These are phyloP conservation scores for Pisolithus thermaeus DNA, from an alignment of 1,284 basidiomycete genomes.

Conservation along the genomic window DNA sequence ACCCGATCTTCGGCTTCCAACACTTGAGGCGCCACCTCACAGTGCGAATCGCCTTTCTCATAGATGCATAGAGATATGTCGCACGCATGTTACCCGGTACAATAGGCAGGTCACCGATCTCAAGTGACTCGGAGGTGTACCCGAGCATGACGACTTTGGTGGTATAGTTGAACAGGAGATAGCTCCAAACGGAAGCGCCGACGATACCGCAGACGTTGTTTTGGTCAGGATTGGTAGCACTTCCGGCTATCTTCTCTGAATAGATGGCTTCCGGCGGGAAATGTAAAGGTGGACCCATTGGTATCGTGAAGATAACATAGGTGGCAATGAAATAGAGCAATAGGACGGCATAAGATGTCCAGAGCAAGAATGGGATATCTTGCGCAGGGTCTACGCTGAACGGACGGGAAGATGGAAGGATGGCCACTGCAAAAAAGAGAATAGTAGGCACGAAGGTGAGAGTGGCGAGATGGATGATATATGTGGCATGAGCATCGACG, in stretches of 20 bases:
- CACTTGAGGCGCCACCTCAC: constrained; percentile 33
- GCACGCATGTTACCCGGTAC: constrained; percentile 69
- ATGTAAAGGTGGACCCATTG: constrained; percentile 68
- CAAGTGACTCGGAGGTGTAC: constrained; percentile 64
- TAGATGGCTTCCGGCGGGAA: constrained; percentile 71
- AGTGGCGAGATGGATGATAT: constrained; percentile 59
- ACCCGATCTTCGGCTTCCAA: constrained; percentile 39
- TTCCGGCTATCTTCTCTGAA: constrained; percentile 58
- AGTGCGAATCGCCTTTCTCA: constrained; percentile 32
- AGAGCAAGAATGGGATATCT: constrained; percentile 9
- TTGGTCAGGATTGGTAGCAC: constrained; percentile 48
- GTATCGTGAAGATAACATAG: constrained; percentile 53
- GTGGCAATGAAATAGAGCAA: constrained; percentile 22
- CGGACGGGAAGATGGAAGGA: constrained; percentile 43
- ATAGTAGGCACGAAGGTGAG: constrained; percentile 52
- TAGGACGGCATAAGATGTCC: constrained; percentile 22
- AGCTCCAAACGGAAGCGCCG: constrained; percentile 30
- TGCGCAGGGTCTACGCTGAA: constrained; percentile 10
- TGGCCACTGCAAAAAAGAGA: constrained; percentile 43
- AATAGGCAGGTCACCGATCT: constrained; percentile 82
- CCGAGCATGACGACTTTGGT: constrained; percentile 82
- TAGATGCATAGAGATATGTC: constrained; percentile 41
- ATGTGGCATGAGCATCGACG: constrained; percentile 48
- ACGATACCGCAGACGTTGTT: constrained; percentile 65
- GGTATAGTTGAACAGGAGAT: constrained; percentile 69